phyloP scores from a whole-genome alignment of 352 stramenopile genomes.

The Phytophthora foliorum region DNA sequence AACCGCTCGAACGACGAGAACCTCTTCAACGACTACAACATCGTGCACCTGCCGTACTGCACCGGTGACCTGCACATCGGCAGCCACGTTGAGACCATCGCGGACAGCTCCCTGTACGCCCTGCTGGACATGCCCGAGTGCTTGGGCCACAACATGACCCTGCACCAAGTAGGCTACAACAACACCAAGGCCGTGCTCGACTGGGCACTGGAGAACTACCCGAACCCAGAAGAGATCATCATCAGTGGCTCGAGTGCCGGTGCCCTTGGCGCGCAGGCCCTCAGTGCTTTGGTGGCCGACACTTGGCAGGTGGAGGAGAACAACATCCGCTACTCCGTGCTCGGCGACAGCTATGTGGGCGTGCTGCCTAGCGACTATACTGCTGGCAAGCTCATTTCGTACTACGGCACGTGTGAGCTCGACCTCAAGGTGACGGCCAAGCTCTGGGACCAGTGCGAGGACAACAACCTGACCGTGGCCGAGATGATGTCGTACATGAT shows the following conservation, averaged over 20 bases:
- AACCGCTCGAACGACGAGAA: constrained; percentile 73
- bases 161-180: constrained; percentile 67
- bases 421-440: constrained; percentile 52
- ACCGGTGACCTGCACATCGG: constrained; percentile 78
- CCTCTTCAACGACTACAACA: constrained; percentile 83
- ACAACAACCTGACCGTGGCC: constrained; percentile 49
- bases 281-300: constrained; percentile 56
- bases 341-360: constrained; percentile 74
- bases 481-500: constrained; percentile 69
- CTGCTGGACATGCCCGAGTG: constrained; percentile 55
- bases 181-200: constrained; percentile 73
- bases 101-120: constrained; percentile 44
- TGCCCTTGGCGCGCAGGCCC: constrained; percentile 57
- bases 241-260: constrained; percentile 69
- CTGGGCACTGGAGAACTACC: constrained; percentile 73
- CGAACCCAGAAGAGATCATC: constrained; percentile 64
- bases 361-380: constrained; percentile 61
- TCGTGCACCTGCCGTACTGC: constrained; percentile 81
- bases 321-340: constrained; percentile 63
- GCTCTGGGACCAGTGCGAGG: constrained; percentile 56
- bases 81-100: constrained; percentile 37
- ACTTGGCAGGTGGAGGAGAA: constrained; percentile 67
- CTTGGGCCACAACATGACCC: constrained; percentile 58
- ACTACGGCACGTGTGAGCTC: constrained; percentile 66
- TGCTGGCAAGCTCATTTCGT: constrained; percentile 61